Evolutionary conservation across 2,329 filamentous ascomycete species (phyloP).

Genomic region (Mycosphaerella sp.): DNA sequence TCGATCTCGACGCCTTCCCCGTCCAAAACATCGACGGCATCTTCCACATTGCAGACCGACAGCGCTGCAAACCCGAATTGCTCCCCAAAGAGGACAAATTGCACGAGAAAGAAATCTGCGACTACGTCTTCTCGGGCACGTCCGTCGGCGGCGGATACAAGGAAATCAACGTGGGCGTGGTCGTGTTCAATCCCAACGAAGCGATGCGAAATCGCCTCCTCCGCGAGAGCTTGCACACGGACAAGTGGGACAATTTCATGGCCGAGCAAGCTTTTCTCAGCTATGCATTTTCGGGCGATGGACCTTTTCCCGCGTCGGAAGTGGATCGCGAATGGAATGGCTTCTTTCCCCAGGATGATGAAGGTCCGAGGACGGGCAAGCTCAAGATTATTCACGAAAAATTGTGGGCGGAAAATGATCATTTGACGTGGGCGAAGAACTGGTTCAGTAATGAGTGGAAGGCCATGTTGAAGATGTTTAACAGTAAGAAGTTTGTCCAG

Average conservation of each 20-base stretch:
- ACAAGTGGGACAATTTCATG: constrained; percentile 21
- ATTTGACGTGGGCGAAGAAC: constrained; percentile 14
- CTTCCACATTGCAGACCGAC: constrained; percentile 17
- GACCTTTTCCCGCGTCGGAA: constrained; percentile 17
- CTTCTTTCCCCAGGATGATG: constrained; percentile 16
- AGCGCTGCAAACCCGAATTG: constrained; percentile 15
- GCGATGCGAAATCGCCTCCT: constrained; percentile 20
- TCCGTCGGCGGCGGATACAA: constrained; percentile 12
- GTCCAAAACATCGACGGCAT: constrained; percentile 21
- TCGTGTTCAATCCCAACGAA: constrained; percentile 19
- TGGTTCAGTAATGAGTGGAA: constrained; percentile 17
- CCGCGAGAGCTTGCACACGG: constrained; percentile 12
- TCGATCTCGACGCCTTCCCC: constrained; percentile 66
- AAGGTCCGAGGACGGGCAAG: constrained; percentile 12
- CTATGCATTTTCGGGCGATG: constrained; percentile 14
- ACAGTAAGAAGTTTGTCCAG: constrained; percentile 16
- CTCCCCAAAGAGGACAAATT: constrained; percentile 21
- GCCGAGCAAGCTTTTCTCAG: constrained; percentile 22
- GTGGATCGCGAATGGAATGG: constrained; percentile 21
- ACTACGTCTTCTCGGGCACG: constrained; percentile 19
- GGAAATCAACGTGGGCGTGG: constrained; percentile 21
- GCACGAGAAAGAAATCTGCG: constrained; percentile 15
- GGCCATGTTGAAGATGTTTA: constrained; percentile 18
- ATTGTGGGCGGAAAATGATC: constrained; percentile 15
- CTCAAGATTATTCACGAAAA: constrained; percentile 24